phyloP scores from a whole-genome alignment of 805 yeast species.

The Teunomyces aglyptinius region DNA sequence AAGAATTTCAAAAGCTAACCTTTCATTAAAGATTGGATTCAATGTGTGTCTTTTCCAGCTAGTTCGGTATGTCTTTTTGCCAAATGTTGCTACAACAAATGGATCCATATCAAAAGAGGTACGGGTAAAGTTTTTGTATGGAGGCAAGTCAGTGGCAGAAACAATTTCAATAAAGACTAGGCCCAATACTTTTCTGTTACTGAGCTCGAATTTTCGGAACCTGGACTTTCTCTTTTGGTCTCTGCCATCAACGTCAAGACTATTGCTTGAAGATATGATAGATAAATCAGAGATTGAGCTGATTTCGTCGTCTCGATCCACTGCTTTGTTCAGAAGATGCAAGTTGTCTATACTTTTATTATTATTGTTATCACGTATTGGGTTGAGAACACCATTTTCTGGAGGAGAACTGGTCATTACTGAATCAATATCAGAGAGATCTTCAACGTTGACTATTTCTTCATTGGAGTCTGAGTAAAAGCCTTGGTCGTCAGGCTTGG shows the following conservation, averaged over 20 bases:
- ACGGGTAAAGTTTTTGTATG: slow-evolving; percentile 64
- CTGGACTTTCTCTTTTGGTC: slow-evolving; percentile 11
- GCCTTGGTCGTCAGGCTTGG: slow-evolving; percentile 38
- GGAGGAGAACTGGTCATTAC: slow-evolving; percentile 5
- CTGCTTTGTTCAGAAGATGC: not conserved
- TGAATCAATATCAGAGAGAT: slow-evolving; percentile 34
- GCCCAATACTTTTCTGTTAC: slow-evolving; percentile 52
- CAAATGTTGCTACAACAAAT: slow-evolving; percentile 87
- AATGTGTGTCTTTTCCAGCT: slow-evolving; percentile 80
- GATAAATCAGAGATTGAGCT: slow-evolving; percentile 22
- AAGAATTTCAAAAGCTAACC: slow-evolving; percentile 73
- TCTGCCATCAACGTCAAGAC: not conserved
- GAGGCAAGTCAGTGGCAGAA: slow-evolving; percentile 76
- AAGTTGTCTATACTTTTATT: not conserved
- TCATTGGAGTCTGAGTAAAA: slow-evolving; percentile 30
- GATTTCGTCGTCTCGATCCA: slow-evolving; percentile 13
- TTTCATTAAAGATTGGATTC: slow-evolving; percentile 79
- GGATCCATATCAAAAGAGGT: slow-evolving; percentile 95
- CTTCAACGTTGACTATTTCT: slow-evolving; percentile 17
- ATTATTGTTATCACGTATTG: not conserved
- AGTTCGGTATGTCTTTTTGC: slow-evolving; percentile 82
- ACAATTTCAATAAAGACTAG: slow-evolving; percentile 74
- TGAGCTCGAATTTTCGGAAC: slow-evolving; percentile 33
- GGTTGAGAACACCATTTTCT: not conserved
- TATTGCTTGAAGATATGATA: slow-evolving; percentile 10